These are phyloP conservation scores for Vitis rotundifolia DNA, from an alignment of 164 flowering plant species.

Conservation along the genomic window DNA sequence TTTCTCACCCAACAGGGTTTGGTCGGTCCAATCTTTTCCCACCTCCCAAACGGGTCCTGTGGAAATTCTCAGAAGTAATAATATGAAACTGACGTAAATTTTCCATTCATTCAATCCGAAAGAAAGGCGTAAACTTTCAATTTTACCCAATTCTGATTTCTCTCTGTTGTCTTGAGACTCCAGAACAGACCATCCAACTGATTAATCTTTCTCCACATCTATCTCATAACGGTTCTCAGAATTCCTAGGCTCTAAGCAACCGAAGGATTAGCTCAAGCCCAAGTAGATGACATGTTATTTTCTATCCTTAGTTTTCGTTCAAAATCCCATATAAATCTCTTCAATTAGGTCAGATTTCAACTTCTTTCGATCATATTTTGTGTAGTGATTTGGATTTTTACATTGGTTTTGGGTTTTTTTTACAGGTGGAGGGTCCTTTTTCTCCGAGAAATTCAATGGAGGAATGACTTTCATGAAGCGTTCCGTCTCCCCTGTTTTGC, in stretches of 20 bases:
- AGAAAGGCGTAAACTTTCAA: slow-evolving; percentile 23
- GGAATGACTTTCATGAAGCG: slow-evolving; percentile 20
- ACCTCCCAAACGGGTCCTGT: background rate
- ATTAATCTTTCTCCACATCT: slow-evolving; percentile 1
- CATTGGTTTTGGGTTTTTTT: background rate
- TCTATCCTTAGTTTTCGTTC: slow-evolving; percentile 25
- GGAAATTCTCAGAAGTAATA: background rate
- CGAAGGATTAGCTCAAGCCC: slow-evolving; percentile 10
- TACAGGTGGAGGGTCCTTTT: slow-evolving; percentile 39
- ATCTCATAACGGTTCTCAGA: slow-evolving; percentile 22
- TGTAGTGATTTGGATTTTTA: background rate
- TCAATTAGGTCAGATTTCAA: slow-evolving; percentile 46
- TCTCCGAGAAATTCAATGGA: slow-evolving; percentile 19
- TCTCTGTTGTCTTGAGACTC: background rate
- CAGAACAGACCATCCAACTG: slow-evolving; percentile 21
- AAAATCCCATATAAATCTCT: slow-evolving; percentile 9
- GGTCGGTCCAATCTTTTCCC: background rate
- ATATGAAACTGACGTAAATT: background rate
- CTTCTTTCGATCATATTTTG: slow-evolving; percentile 20
- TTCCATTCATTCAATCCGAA: background rate
- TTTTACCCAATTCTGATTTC: slow-evolving; percentile 2
- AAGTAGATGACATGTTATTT: slow-evolving; percentile 45
- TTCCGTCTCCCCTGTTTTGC: slow-evolving; percentile 30
- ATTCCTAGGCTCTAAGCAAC: slow-evolving; percentile 28
- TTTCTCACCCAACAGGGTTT: too few relatives aligned